Evolutionary conservation across 1,139 yeast genomes (phyloP), one percentile per base, ranked within the genome.

Genomic region (Yamadazyma dendronema): DNA sequence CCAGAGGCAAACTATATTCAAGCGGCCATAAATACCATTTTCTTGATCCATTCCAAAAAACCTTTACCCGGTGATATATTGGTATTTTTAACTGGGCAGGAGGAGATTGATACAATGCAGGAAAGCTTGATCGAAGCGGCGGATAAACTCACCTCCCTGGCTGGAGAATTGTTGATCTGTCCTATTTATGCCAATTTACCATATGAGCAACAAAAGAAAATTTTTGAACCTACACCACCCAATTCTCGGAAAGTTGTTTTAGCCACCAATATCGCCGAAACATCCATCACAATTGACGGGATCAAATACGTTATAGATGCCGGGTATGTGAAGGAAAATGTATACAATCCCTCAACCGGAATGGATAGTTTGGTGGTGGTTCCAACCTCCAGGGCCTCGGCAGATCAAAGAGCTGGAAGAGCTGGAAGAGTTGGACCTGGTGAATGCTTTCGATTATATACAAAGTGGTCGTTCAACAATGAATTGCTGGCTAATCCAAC

Each of bases 361-460:
- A 87, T 92, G 90, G 97, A 90, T 51, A 82, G 88, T 41, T 69
- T 94, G 43, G 83, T 84, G 11, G 89, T 88, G 1, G 79, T 79
- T 0, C 92, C 96, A 0, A 88, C 96, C 47, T 90, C 97, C 0
- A 75, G 84, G 44, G 98, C 98, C 0, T 87, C 95, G 25, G 97
- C 97, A 0, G 90, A 89, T 47, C 99, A 92, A 62, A 67, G 99
- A 44, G 94, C 96, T 1, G 98, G 98, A 39, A 77, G 98, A 62
- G 98, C 97, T 0, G 98, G 98, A 6, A 81, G 98, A 66, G 86
- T 89, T 4, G 96, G 96, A 0, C 95, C 97, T 0, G 98, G 98
- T 0, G 89, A 88, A 56, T 92, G 98, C 56, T 94, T 83, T 56
- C 62, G 98, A 34, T 64, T 94, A 17, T 92, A 77, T 55, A 90